These are phyloP conservation scores for Vanrija sp. DNA, from an alignment of 1,284 basidiomycete genomes.

Conservation along the genomic window DNA sequence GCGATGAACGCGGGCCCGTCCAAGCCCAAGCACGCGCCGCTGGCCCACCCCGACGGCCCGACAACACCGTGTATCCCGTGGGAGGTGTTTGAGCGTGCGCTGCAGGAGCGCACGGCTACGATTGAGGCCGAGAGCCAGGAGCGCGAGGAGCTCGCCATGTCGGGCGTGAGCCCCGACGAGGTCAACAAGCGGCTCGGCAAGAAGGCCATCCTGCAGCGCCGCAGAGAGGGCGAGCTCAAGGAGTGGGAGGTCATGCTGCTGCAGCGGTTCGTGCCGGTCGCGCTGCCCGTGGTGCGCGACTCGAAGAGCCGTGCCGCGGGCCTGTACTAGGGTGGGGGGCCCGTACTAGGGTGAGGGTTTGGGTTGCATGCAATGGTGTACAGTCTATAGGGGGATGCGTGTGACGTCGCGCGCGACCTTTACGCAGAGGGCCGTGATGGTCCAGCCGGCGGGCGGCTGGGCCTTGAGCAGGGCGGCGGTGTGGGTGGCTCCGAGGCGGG, in stretches of 20 bases:
- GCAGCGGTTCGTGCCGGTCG: constrained; percentile 37
- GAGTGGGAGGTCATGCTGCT: constrained; percentile 48
- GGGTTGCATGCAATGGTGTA: neutral
- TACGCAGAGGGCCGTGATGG: constrained; percentile 23
- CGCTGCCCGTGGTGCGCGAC: constrained; percentile 24
- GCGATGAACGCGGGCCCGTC: neutral
- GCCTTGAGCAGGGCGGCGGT: constrained; percentile 13
- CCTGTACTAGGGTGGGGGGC: neutral
- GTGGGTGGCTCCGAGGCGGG: constrained; percentile 4
- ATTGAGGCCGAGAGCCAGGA: constrained; percentile 52
- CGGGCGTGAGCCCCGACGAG: constrained; percentile 47
- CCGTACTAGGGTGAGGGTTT: neutral
- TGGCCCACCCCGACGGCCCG: neutral
- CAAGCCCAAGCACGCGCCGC: neutral
- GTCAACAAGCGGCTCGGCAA: constrained; percentile 18
- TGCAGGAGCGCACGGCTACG: constrained; percentile 42
- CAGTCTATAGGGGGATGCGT: constrained; percentile 8
- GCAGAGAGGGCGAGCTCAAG: constrained; percentile 22
- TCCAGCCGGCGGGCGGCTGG: constrained; percentile 36
- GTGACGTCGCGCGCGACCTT: constrained; percentile 35
- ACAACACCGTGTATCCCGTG: constrained; percentile 63
- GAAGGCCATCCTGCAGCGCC: constrained; percentile 58
- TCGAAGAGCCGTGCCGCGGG: constrained; percentile 7
- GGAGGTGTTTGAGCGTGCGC: constrained; percentile 68
- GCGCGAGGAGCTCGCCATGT: constrained; percentile 38